Evolutionary conservation across 352 stramenopile species (phyloP), one percentile per base, ranked within the genome.

Genomic region (Globisporangium ultimum): DNA sequence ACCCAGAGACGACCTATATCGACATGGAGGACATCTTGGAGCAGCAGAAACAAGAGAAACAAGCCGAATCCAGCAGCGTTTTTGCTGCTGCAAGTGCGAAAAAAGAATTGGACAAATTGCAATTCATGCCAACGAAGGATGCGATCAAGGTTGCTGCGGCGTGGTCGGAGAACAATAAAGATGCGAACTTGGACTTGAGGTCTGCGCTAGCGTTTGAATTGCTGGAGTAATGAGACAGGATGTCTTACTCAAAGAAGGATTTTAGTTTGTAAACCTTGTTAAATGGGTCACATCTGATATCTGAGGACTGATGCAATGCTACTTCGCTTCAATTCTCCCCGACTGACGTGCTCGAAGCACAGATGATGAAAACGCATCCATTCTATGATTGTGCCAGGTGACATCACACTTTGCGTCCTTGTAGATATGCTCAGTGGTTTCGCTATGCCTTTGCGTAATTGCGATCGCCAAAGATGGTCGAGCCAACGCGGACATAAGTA

Each of bases 381-480:
- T 6, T 32, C 2, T 5, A 32, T 32, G 24, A 32, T 32, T 32
- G 24, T 32, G 24, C 24, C 24, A 32, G 24, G 24, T 32, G 24
- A 32, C 24, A 32, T 32, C 24, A 32, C 24, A 32, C 24, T 32
- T 32, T 32, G 24, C 24, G 5, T 32, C 24, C 24, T 32, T 2
- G 5, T 32, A 32, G 2, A 32, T 32, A 32, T 6, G 5, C 24
- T 32, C 24, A 32, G 5, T 32, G 24, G 46, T 18, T 46, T 47
- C 22, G 71, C 45, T 86, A 87, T 45, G 55, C 54, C 52, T 71
- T 80, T 10, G 76, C 61, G 53, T 99, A 99, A 71, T 97, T 87
- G 62, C 97, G 79, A 43, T 87, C 82, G 48, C 97, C 97, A 78
- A 99, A 99, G 66, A 99, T 99, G 46, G 93, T 98, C 55, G 88